A percentile compares a stretch with the other conserved stretches of the same genome.
These are phyloP conservation scores for Tetrapyrgos nigripes DNA, from an alignment of 1,284 basidiomycete genomes.

Conservation along the genomic window DNA sequence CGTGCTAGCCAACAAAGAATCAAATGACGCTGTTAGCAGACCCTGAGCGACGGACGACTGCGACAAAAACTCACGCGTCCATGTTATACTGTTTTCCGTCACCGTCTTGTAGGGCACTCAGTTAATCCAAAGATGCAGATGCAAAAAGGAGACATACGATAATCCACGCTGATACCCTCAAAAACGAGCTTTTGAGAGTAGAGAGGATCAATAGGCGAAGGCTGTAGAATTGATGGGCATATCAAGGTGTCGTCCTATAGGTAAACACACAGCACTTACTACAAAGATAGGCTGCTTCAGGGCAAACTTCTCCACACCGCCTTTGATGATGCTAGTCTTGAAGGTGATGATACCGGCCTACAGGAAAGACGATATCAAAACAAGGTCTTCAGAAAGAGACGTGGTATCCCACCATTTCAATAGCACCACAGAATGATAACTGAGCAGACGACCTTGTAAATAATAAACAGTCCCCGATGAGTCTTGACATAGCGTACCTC, in stretches of 20 bases:
- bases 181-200: conserved; percentile 78
- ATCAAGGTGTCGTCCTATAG: no score
- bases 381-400: not conserved
- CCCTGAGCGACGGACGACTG: no score
- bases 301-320: conserved; percentile 76
- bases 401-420: conserved; percentile 63
- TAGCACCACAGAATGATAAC: conserved; percentile 81
- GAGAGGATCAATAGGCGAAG: conserved; percentile 76
- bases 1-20: conserved; percentile 45
- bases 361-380: not conserved
- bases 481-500: no score
- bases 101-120: conserved; percentile 52
- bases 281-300: conserved; percentile 80
- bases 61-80: conserved; percentile 61
- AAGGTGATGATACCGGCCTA: conserved; percentile 82
- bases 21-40: no score
- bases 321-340: conserved; percentile 76
- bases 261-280: conserved; percentile 41
- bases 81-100: conserved; percentile 80
- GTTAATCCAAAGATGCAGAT: not conserved
- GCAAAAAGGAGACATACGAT: conserved; percentile 49
- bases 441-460: no score
- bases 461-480: no score
- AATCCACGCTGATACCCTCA: conserved; percentile 77
- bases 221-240: conserved; percentile 40